Percentiles rank a stretch among this genome's conserved stretches.
Evolutionary conservation across 1,284 basidiomycete genomes (phyloP).

Genomic region (Cryptococcus neoformans): DNA sequence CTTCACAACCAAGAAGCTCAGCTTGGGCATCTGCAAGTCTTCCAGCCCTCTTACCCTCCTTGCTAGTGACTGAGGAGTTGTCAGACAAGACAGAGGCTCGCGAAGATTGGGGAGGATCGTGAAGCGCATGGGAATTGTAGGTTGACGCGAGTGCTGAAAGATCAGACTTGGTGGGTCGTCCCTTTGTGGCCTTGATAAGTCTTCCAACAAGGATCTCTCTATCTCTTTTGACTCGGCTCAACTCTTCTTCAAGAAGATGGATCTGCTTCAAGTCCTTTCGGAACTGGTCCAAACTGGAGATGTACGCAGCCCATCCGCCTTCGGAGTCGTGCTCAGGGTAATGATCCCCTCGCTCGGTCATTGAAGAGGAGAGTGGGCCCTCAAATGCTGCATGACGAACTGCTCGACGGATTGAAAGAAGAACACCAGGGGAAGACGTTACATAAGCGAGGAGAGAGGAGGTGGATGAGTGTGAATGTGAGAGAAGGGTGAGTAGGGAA

Average conservation of each 20-base stretch:
- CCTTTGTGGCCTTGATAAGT: constrained; percentile 49
- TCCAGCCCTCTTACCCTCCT: constrained; percentile 40
- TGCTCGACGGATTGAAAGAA: constrained; percentile 40
- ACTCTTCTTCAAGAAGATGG: constrained; percentile 48
- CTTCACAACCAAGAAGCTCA: constrained; percentile 49
- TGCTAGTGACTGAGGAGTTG: constrained; percentile 26
- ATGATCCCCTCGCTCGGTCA: constrained; percentile 18
- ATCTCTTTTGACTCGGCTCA: constrained; percentile 47
- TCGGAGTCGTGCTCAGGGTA: constrained; percentile 12
- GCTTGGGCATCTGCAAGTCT: constrained; percentile 49
- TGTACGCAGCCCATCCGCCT: constrained; percentile 47
- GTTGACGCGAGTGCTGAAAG: constrained; percentile 36
- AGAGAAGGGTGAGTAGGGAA: constrained; percentile 46
- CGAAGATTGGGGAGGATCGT: constrained; percentile 17
- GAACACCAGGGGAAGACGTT: constrained; percentile 48
- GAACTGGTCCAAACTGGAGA: constrained; percentile 44
- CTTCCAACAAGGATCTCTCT: constrained; percentile 48
- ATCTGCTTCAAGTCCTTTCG: constrained; percentile 49
- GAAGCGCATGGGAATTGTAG: constrained; percentile 16
- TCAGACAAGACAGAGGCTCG: constrained; percentile 28
- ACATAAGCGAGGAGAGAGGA: constrained; percentile 50
- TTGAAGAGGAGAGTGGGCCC: constrained; percentile 38
- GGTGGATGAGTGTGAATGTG: constrained; percentile 49
- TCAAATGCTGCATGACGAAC: constrained; percentile 50
- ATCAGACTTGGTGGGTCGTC: constrained; percentile 44